Base-by-base conservation (phyloP, 495 filamentous ascomycete species). In the Collariella sp. region DNA sequence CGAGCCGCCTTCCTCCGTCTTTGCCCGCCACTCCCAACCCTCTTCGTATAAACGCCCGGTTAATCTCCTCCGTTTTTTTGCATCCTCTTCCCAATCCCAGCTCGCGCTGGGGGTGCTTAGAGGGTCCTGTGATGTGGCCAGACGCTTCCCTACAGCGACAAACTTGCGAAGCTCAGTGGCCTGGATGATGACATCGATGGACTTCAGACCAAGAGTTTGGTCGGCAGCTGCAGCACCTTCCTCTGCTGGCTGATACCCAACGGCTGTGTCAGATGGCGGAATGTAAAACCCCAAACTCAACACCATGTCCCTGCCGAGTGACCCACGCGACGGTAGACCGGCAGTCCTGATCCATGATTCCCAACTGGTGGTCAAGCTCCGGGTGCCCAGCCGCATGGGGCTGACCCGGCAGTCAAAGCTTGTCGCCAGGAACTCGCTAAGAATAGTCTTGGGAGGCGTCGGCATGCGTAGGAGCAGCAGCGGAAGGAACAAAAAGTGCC, bases 381-480 rank as follows among this genome's bases (percentile, higher is more conserved):
- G 61, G 1, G 74, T 78, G 10, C 75, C 74, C 7, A 76, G 53
- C 10, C 65, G 60, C 15, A 76, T 59, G 19, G 72, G 55, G 24
- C 64, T 73, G 35, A 76, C 64, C 41, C 74, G 73, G 49, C 72
- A 76, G 66, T 78, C 75, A 46, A 76, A 78, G 3, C 67, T 60
- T 18, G 54, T 68, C 0, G 67, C 63, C n/a, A 78, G 58, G 41
- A 76, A 78, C n/a, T 72, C 69, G n/a, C 58, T 18, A 2, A 78
- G 24, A 7, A 70, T 58, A 9, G 55, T 16, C 55, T 75, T 76
- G 6, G 76, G 60, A 1, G 72, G 61, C 0, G 63, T 62, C 1
- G 75, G 72, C 72, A 78, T 76, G 19, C 75, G 67, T 16, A 73
- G 60, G 11, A 78, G 58, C 15, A 78, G 59, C 6, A 78, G 53